Evolutionary conservation across 139 green algal genomes (phyloP).

Genomic region (Coelastrella sp.): DNA sequence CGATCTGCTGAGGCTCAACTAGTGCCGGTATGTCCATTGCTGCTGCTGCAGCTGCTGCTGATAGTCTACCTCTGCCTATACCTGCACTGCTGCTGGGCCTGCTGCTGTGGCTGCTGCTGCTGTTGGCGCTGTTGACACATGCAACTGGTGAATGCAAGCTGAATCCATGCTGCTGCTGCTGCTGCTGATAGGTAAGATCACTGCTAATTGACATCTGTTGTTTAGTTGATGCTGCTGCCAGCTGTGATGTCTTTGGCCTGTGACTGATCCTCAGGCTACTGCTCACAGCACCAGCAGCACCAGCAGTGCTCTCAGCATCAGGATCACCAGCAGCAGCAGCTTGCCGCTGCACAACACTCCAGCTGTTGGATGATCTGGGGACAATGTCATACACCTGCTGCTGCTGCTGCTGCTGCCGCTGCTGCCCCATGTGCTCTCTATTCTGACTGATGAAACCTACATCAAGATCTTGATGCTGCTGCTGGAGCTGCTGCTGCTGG

Average conservation of each 20-base stretch:
- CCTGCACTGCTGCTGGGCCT: not conserved
- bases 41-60: slow-evolving; percentile 20
- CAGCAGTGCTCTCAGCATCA: not conserved
- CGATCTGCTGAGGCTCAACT: not conserved
- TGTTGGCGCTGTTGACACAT: not conserved
- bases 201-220: not conserved
- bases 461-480: not conserved
- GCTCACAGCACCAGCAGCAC: not conserved
- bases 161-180: slow-evolving; percentile 7
- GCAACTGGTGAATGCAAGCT: no score
- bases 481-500: not conserved
- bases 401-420: not conserved
- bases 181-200: not conserved
- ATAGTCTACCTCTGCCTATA: not conserved
- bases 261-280: not conserved
- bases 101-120: slow-evolving; percentile 1
- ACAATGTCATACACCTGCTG: not conserved
- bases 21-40: not conserved
- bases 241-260: no score
- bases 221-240: not conserved
- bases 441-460: no score
- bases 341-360: not conserved
- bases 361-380: not conserved
- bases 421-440: not conserved
- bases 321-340: not conserved